Conservation (phyloP, 352 stramenopile genomes). For the Phytopythium sindhum region DNA sequence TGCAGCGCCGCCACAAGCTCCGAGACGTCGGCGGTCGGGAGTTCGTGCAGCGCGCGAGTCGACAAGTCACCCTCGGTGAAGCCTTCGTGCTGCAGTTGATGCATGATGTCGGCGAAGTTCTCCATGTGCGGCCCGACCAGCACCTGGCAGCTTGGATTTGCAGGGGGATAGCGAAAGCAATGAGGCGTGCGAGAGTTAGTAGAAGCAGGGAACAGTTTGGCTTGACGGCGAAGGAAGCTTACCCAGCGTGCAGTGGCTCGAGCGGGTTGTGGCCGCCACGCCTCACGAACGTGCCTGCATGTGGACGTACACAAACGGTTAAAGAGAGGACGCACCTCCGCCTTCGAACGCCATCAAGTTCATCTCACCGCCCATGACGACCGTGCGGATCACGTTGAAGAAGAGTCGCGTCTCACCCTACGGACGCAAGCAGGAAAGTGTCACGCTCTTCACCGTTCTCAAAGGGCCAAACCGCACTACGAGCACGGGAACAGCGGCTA, state of each 20-base stretch:
- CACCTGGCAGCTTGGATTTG: constrained; percentile 46
- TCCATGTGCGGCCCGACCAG: constrained; percentile 60
- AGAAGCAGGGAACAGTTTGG: not conserved
- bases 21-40: not conserved
- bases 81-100: constrained; percentile 20
- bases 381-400: constrained; percentile 42
- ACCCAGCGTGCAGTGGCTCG: constrained; percentile 64
- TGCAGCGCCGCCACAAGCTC: constrained; percentile 21
- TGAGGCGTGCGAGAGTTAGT: not conserved
- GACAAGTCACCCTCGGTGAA: constrained; percentile 10
- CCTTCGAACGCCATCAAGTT: no score
- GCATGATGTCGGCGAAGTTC: constrained; percentile 64
- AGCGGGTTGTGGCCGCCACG: constrained; percentile 75
- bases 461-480: not conserved
- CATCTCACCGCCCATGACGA: constrained; percentile 58
- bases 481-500: no score
- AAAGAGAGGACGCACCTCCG: not conserved
- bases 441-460: not conserved
- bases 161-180: not conserved
- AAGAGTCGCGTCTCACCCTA: constrained; percentile 62
- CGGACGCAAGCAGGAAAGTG: not conserved
- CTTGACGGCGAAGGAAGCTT: not conserved
- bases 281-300: constrained; percentile 48
- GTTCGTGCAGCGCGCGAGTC: not conserved
- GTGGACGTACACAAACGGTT: no score